Evolutionary conservation across 345 rosid genomes (phyloP).

Genomic region (Populus tremula): DNA sequence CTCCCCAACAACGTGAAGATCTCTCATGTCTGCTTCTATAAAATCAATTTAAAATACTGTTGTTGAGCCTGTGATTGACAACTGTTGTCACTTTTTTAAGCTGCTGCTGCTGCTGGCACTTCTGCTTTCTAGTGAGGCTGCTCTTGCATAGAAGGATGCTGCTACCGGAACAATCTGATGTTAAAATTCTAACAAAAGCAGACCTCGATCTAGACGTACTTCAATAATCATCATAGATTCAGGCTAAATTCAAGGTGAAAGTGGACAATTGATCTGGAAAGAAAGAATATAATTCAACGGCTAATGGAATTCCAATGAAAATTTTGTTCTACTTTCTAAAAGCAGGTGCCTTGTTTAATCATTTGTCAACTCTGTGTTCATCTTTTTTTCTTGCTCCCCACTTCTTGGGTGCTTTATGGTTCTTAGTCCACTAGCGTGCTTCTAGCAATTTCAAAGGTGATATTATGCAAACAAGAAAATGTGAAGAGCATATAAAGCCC

Average conservation of each 20-base stretch:
- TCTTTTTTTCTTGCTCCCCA: background rate
- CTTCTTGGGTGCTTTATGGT: conserved; percentile 3
- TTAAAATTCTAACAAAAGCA: too few relatives aligned
- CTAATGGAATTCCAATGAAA: background rate
- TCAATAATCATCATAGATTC: too few relatives aligned
- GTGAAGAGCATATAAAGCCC: background rate
- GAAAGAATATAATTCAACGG: background rate
- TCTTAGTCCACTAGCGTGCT: background rate
- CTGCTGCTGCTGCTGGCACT: too few relatives aligned
- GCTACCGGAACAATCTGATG: too few relatives aligned
- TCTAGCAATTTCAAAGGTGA: background rate
- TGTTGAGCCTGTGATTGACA: too few relatives aligned
- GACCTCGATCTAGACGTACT: too few relatives aligned
- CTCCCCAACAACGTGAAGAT: background rate
- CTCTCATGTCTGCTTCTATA: background rate
- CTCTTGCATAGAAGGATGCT: too few relatives aligned
- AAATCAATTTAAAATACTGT: too few relatives aligned
- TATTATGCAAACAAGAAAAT: background rate
- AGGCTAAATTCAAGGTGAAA: background rate
- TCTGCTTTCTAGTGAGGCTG: too few relatives aligned
- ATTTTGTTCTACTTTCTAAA: background rate
- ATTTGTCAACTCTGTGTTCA: background rate
- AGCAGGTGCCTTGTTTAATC: background rate
- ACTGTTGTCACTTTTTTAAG: too few relatives aligned
- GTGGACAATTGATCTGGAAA: background rate